These are phyloP conservation scores for Thinopyrum elongatum DNA, from an alignment of 176 grass and related monocot genomes.

Conservation along the genomic window DNA sequence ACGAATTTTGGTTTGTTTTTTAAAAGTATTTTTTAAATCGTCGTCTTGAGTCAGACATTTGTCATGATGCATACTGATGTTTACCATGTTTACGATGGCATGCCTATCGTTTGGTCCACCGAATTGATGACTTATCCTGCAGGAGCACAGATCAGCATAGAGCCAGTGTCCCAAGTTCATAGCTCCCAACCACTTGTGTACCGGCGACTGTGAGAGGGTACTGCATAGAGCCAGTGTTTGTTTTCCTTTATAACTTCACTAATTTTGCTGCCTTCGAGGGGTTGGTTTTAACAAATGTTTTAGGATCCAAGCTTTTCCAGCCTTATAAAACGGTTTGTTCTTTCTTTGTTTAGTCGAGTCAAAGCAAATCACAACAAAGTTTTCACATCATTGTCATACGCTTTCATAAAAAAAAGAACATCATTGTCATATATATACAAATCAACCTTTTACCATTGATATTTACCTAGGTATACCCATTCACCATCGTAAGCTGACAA, in stretches of 20 bases:
- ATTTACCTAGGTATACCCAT: too few relatives aligned
- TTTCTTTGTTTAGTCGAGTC: slow-evolving; percentile 34
- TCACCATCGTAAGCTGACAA: too few relatives aligned
- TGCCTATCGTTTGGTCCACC: background rate
- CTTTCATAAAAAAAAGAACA: too few relatives aligned
- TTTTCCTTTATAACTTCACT: background rate
- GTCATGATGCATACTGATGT: slow-evolving; percentile 5
- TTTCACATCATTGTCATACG: background rate
- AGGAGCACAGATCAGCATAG: too few relatives aligned
- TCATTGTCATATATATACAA: background rate
- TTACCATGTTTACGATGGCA: slow-evolving; percentile 19
- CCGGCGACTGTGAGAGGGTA: slow-evolving; percentile 67
- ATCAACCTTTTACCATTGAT: background rate
- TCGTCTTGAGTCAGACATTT: slow-evolving; percentile 21
- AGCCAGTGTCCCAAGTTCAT: background rate
- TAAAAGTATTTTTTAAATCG: background rate
- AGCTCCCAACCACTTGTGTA: slow-evolving; percentile 81
- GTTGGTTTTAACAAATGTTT: slow-evolving; percentile 12
- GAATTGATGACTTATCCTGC: slow-evolving; percentile 26
- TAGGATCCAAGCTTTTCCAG: slow-evolving; percentile 16
- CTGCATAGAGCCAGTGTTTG: slow-evolving; percentile 23
- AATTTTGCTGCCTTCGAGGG: background rate
- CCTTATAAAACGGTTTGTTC: slow-evolving; percentile 4
- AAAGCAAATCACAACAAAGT: slow-evolving; percentile 1
- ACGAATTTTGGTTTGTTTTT: background rate